These are phyloP conservation scores for Sequoia sempervirens DNA, from an alignment of 75 land plant species.

Conservation along the genomic window DNA sequence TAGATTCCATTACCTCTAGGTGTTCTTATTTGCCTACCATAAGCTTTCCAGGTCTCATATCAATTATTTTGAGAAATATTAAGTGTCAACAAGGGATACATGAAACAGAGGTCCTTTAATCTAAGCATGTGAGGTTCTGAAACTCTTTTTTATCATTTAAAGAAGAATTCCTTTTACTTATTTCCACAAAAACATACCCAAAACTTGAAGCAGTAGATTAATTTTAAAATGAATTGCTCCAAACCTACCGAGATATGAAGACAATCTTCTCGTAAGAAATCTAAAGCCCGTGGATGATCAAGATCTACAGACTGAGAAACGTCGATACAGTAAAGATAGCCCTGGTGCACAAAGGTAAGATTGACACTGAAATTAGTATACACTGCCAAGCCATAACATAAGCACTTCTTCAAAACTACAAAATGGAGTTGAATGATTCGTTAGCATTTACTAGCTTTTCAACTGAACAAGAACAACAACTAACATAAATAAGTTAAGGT, in stretches of 20 bases:
- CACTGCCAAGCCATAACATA: not conserved
- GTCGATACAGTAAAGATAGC: conserved; percentile 90
- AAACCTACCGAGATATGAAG: conserved; percentile 79
- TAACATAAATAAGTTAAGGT: not conserved
- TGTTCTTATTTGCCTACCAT: not conserved
- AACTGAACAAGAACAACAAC: not conserved
- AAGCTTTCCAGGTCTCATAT: not conserved
- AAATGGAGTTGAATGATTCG: not conserved
- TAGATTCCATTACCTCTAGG: not conserved
- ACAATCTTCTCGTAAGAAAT: conserved; percentile 85
- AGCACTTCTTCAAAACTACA: not conserved
- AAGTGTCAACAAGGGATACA: not conserved
- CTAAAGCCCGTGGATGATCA: conserved; percentile 92
- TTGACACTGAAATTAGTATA: not conserved
- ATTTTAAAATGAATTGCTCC: not conserved
- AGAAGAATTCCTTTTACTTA: not conserved
- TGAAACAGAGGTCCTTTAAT: not conserved
- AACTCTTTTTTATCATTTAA: not conserved
- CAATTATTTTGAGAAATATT: not conserved
- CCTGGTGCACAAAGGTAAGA: conserved; percentile 36
- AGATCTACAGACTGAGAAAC: conserved; percentile 96
- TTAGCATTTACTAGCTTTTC: not conserved
- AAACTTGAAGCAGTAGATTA: not conserved
- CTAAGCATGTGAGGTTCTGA: not conserved
- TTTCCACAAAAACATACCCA: not conserved